phyloP scores from a whole-genome alignment of 2,329 filamentous ascomycete genomes.

The Fusarium armeniacum region DNA sequence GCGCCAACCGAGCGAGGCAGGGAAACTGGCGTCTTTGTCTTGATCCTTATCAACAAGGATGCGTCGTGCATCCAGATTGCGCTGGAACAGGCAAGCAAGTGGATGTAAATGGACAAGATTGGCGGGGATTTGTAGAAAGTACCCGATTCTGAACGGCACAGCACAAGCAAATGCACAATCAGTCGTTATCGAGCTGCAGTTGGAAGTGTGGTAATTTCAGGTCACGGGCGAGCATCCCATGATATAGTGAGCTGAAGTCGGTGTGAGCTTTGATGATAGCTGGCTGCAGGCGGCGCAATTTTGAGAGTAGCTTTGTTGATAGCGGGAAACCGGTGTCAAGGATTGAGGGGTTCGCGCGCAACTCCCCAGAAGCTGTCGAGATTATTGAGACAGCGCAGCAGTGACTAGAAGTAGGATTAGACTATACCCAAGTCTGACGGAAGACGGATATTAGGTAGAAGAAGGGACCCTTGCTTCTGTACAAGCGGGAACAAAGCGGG shows the following conservation, averaged over 20 bases:
- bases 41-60: constrained; percentile 35
- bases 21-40: constrained; percentile 40
- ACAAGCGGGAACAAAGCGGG: constrained; percentile 38
- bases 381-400: constrained; percentile 25
- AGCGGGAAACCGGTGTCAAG: constrained; percentile 43
- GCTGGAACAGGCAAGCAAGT: constrained; percentile 30
- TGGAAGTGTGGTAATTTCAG: constrained; percentile 38
- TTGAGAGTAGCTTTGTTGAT: constrained; percentile 45
- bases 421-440: constrained; percentile 29
- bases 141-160: constrained; percentile 14
- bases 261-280: constrained; percentile 41
- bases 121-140: constrained; percentile 18
- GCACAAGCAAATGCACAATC: constrained; percentile 19
- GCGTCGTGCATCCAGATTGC: constrained; percentile 19
- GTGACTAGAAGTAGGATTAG: constrained; percentile 36
- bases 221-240: constrained; percentile 48
- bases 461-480: constrained; percentile 35
- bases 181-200: constrained; percentile 33
- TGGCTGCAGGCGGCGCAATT: constrained; percentile 42
- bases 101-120: constrained; percentile 32
- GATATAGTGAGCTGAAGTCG: constrained; percentile 45
- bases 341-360: constrained; percentile 40
- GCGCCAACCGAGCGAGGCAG: constrained; percentile 30
- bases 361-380: constrained; percentile 13
- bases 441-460: constrained; percentile 32